phyloP scores from a whole-genome alignment of 2,329 filamentous ascomycete genomes.

The Xylariaceae sp. region DNA sequence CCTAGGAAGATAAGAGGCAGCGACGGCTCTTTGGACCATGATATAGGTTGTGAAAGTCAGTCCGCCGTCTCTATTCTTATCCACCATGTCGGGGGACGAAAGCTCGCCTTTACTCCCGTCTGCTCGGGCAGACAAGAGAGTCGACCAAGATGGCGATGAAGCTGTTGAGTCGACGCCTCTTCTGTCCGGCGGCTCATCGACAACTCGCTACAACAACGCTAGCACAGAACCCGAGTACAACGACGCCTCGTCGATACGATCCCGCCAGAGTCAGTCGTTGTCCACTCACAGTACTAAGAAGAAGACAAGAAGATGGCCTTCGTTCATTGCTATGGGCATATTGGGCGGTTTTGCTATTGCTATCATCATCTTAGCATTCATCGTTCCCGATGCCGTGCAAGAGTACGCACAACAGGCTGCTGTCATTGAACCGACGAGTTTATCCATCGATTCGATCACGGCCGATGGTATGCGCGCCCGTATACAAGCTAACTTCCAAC shows the following conservation, averaged over 20 bases:
- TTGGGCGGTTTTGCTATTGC: slow-evolving; percentile 58
- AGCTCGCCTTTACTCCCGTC: slow-evolving; percentile 13
- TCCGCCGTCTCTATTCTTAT: slow-evolving; percentile 1
- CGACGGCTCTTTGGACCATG: slow-evolving; percentile 4
- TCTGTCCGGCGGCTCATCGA: slow-evolving; percentile 37
- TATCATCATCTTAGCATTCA: slow-evolving; percentile 74
- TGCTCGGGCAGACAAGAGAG: slow-evolving; percentile 27
- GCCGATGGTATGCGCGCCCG: slow-evolving; percentile 70
- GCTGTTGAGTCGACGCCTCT: slow-evolving; percentile 49
- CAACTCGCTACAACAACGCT: slow-evolving; percentile 38
- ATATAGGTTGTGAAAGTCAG: slow-evolving; percentile 6
- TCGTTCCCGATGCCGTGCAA: slow-evolving; percentile 73
- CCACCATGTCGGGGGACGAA: slow-evolving; percentile 16
- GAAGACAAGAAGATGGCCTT: slow-evolving; percentile 63
- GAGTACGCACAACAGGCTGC: slow-evolving; percentile 81
- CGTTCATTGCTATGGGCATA: slow-evolving; percentile 64
- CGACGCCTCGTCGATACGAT: slow-evolving; percentile 31
- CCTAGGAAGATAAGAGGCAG: not conserved
- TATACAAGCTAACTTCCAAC: slow-evolving; percentile 72
- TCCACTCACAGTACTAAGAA: slow-evolving; percentile 32
- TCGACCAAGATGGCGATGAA: slow-evolving; percentile 22
- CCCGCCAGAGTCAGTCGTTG: slow-evolving; percentile 24
- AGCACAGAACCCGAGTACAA: slow-evolving; percentile 27
- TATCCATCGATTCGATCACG: slow-evolving; percentile 84
- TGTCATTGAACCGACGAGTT: slow-evolving; percentile 73